A percentile compares a stretch with the other conserved stretches of the same genome.
Evolutionary conservation across 108 stramenopile genomes (phyloP).

Genomic region (Poteriospumella lacustris): DNA sequence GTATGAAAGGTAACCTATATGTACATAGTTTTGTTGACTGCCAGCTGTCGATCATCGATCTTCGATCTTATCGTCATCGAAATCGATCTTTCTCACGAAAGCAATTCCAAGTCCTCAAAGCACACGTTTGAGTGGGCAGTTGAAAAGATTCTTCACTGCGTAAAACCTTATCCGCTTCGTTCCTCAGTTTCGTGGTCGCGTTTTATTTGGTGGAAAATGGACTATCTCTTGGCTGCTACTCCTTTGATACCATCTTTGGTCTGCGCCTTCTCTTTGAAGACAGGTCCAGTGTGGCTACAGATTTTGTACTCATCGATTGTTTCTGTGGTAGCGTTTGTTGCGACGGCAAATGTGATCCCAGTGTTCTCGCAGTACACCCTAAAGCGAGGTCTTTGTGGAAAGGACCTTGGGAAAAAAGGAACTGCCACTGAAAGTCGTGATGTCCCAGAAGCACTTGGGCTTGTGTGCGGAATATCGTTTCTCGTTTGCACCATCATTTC

Average conservation of each 20-base stretch:
- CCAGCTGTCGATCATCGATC: too few relatives aligned
- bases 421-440: constrained; percentile 32
- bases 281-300: not conserved
- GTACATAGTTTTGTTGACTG: too few relatives aligned
- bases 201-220: too few relatives aligned
- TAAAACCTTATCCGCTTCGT: too few relatives aligned
- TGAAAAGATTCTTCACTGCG: too few relatives aligned
- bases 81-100: too few relatives aligned
- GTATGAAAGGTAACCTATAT: too few relatives aligned
- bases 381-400: constrained; percentile 44
- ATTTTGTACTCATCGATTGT: not conserved
- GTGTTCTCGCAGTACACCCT: constrained; percentile 27
- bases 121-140: too few relatives aligned
- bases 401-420: constrained; percentile 56
- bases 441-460: constrained; percentile 84
- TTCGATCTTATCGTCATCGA: too few relatives aligned
- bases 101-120: too few relatives aligned
- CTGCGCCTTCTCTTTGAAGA: not conserved
- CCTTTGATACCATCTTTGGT: constrained; percentile 14
- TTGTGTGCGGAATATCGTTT: constrained; percentile 82
- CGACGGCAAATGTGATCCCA: not conserved
- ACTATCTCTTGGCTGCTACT: not conserved
- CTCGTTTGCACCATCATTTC: constrained; percentile 77
- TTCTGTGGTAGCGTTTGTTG: not conserved
- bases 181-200: too few relatives aligned